These are phyloP conservation scores for Penicillium chermesinum DNA, from an alignment of 495 filamentous ascomycete species.

Conservation along the genomic window DNA sequence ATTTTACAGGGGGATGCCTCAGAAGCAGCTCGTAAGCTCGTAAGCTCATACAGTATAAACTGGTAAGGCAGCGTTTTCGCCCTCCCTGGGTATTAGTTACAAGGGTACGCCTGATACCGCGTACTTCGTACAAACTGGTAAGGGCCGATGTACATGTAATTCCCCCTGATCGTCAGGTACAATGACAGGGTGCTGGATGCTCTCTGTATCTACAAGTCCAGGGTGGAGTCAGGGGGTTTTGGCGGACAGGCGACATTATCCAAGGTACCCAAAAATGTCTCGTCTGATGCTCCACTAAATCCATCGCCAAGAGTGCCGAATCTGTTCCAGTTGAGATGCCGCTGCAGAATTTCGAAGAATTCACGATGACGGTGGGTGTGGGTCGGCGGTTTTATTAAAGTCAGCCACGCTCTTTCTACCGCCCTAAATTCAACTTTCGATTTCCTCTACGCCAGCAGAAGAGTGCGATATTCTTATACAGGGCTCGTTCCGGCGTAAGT, in stretches of 20 bases:
- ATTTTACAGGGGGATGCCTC: not conserved
- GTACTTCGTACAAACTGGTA: not conserved
- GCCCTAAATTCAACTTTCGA: not conserved
- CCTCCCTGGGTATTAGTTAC: no score
- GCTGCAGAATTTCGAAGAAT: conserved; percentile 1
- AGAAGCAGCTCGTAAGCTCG: not conserved
- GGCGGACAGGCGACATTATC: not conserved
- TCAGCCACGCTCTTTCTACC: conserved; percentile 10
- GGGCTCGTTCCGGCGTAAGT: not conserved
- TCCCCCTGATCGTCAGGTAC: conserved; percentile 22
- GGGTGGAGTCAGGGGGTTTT: no score
- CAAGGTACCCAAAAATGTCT: not conserved
- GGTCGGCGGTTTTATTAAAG: conserved; percentile 16
- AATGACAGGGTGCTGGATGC: not conserved
- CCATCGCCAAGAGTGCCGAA: not conserved
- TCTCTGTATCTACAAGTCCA: not conserved
- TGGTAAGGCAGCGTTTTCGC: no score
- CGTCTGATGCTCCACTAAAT: not conserved
- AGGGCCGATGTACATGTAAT: not conserved
- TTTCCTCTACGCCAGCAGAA: not conserved
- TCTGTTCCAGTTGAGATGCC: not conserved
- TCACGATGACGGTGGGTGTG: conserved; percentile 13
- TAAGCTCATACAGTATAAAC: no score
- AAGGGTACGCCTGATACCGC: not conserved
- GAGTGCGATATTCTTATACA: not conserved